Evolutionary conservation across 1,284 basidiomycete genomes (phyloP).

Genomic region (Cutaneotrichosporon sp.): DNA sequence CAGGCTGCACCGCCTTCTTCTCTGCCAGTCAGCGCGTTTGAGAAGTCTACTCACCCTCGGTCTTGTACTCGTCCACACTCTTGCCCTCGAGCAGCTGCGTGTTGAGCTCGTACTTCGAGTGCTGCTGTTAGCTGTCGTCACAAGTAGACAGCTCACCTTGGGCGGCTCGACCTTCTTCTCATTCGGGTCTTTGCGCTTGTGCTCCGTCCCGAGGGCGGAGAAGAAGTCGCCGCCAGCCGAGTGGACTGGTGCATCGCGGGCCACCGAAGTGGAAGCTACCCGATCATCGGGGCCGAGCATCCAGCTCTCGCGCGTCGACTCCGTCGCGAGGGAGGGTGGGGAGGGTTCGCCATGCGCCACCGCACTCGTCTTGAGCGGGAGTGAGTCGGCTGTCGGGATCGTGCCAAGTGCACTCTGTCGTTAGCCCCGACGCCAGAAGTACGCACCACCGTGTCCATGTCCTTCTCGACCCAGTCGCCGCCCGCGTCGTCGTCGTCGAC

Average conservation of each 20-base stretch:
- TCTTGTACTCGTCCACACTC: conserved; percentile 61
- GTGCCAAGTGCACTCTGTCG: conserved; percentile 18
- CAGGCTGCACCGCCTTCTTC: conserved; percentile 64
- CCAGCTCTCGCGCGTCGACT: conserved; percentile 71
- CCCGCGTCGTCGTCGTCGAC: conserved; percentile 72
- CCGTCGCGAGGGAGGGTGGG: conserved; percentile 17
- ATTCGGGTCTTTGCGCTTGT: conserved; percentile 63
- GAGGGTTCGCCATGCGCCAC: conserved; percentile 4
- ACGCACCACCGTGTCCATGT: conserved; percentile 73
- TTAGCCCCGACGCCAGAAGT: background rate
- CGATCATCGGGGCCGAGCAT: conserved; percentile 67
- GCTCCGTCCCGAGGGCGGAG: conserved; percentile 74
- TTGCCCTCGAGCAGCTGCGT: conserved; percentile 67
- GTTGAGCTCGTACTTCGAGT: conserved; percentile 72
- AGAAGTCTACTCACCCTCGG: conserved; percentile 50
- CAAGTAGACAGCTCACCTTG: conserved; percentile 66
- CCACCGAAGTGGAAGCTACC: background rate
- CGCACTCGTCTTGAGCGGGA: conserved; percentile 63
- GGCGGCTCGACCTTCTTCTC: conserved; percentile 69
- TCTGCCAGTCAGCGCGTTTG: conserved; percentile 15
- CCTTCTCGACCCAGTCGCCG: conserved; percentile 84
- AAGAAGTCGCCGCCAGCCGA: conserved; percentile 73
- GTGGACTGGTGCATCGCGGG: conserved; percentile 15
- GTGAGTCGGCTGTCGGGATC: conserved; percentile 76
- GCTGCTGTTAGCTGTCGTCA: conserved; percentile 18